A percentile compares a stretch with the other conserved stretches of the same genome.
These are phyloP conservation scores for Didymosphaeria variabile DNA, from an alignment of 2,329 filamentous ascomycete species.

Conservation along the genomic window DNA sequence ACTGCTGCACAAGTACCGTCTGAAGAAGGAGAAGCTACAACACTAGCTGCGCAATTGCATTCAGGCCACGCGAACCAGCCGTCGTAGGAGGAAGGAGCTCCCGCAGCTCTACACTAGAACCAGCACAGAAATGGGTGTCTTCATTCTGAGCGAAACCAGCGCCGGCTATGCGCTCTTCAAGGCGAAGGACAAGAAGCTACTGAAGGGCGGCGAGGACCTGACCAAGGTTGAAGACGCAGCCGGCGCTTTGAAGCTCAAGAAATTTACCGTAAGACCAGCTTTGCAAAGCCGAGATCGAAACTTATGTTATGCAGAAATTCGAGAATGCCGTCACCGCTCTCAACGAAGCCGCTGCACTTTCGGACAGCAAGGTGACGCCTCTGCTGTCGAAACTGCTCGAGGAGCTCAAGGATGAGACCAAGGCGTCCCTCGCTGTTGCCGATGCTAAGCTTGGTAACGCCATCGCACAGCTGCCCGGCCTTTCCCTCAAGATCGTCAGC, in stretches of 20 bases:
- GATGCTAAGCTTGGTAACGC: conserved; percentile 90
- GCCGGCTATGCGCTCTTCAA: conserved; percentile 99
- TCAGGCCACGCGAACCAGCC: not conserved
- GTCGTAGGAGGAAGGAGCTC: conserved; percentile 24
- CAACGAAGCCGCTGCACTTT: conserved; percentile 78
- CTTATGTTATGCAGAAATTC: conserved; percentile 72
- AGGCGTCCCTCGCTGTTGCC: conserved; percentile 90
- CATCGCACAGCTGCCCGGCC: conserved; percentile 88
- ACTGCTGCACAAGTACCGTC: not conserved
- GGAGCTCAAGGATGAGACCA: conserved; percentile 95
- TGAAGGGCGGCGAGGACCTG: conserved; percentile 84
- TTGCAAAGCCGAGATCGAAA: not conserved
- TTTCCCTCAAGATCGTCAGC: conserved; percentile 84
- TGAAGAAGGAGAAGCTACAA: not conserved
- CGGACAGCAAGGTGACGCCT: conserved; percentile 94
- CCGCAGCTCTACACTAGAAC: conserved; percentile 16
- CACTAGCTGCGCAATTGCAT: not conserved
- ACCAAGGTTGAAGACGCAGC: conserved; percentile 84
- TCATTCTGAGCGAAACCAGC: conserved; percentile 60
- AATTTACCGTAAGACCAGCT: conserved; percentile 66
- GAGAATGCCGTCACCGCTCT: conserved; percentile 90
- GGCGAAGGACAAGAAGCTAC: conserved; percentile 96
- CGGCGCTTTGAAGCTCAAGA: conserved; percentile 93
- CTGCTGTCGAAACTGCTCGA: conserved; percentile 84
- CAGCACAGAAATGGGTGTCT: conserved; percentile 53